These are phyloP conservation scores for Yarrowia alimentaria DNA, from an alignment of 805 yeast species.

Conservation along the genomic window DNA sequence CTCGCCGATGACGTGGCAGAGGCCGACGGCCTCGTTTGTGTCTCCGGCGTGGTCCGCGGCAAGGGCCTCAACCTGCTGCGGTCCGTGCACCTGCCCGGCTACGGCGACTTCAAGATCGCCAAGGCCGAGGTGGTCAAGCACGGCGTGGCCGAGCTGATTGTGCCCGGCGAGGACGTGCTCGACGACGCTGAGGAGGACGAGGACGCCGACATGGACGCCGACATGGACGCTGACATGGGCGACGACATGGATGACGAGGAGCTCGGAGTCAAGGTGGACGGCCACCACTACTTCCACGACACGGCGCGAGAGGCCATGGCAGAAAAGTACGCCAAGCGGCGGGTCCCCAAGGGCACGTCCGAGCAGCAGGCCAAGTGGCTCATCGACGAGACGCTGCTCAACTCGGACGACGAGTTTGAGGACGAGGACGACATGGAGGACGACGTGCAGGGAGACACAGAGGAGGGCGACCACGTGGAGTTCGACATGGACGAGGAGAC, in stretches of 20 bases:
- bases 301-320: slow-evolving; percentile 37
- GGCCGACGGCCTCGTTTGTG: slow-evolving; percentile 47
- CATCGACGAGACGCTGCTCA: slow-evolving; percentile 46
- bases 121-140: slow-evolving; percentile 34
- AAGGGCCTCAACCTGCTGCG: slow-evolving; percentile 72
- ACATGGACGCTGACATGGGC: slow-evolving; percentile 36
- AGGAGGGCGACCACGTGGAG: slow-evolving; percentile 57
- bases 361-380: slow-evolving; percentile 78
- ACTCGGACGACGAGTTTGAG: slow-evolving; percentile 43
- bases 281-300: slow-evolving; percentile 50
- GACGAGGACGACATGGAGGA: slow-evolving; percentile 38
- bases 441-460: slow-evolving; percentile 44
- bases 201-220: slow-evolving; percentile 31
- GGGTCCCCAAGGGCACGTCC: slow-evolving; percentile 68
- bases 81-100: slow-evolving; percentile 80
- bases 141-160: neutral
- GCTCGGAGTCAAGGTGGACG: slow-evolving; percentile 51
- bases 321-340: slow-evolving; percentile 39
- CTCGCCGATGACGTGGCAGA: slow-evolving; percentile 58
- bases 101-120: slow-evolving; percentile 82
- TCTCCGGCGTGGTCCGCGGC: slow-evolving; percentile 88
- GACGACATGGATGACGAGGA: slow-evolving; percentile 39
- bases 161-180: slow-evolving; percentile 9
- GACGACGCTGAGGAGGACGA: neutral
- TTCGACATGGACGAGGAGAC: slow-evolving; percentile 79